Percentiles rank a stretch among this genome's conserved stretches.
phyloP scores from a whole-genome alignment of 2,329 filamentous ascomycete species.

The Aspergillus brasiliensis region DNA sequence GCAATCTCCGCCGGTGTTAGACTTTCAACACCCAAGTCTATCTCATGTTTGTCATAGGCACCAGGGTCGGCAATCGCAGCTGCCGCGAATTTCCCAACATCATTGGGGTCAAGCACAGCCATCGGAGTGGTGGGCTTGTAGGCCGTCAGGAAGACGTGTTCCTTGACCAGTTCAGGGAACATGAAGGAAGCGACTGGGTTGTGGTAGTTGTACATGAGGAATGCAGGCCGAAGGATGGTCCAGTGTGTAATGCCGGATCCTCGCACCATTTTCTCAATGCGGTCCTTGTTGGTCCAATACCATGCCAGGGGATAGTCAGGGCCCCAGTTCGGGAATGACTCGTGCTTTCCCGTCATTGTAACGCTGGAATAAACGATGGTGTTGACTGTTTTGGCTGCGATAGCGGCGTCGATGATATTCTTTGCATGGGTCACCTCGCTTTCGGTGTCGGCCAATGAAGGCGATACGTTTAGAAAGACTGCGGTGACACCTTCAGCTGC shows the following conservation, averaged over 20 bases:
- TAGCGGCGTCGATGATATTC: constrained; percentile 2
- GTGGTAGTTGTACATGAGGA: constrained; percentile 8
- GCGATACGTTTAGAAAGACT: constrained; percentile 7
- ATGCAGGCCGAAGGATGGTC: constrained; percentile 3
- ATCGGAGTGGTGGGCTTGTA: neutral
- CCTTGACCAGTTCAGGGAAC: constrained; percentile 6
- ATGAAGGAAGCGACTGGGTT: neutral
- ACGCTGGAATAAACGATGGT: constrained; percentile 10
- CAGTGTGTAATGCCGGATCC: neutral
- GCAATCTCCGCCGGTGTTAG: too few species aligned
- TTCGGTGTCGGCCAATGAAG: neutral
- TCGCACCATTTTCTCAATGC: neutral
- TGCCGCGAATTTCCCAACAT: neutral
- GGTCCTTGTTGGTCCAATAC: constrained; percentile 2
- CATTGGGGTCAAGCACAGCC: neutral
- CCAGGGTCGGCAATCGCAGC: neutral
- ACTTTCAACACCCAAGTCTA: too few species aligned
- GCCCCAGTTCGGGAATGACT: neutral
- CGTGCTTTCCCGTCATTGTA: constrained; percentile 1
- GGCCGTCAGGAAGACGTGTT: neutral
- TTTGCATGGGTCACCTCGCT: neutral
- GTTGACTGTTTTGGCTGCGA: neutral
- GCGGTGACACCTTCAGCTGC: neutral
- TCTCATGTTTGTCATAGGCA: neutral
- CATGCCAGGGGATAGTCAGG: neutral